Conservation (phyloP, 352 stramenopile genomes). For the Pythium folliculosum region DNA sequence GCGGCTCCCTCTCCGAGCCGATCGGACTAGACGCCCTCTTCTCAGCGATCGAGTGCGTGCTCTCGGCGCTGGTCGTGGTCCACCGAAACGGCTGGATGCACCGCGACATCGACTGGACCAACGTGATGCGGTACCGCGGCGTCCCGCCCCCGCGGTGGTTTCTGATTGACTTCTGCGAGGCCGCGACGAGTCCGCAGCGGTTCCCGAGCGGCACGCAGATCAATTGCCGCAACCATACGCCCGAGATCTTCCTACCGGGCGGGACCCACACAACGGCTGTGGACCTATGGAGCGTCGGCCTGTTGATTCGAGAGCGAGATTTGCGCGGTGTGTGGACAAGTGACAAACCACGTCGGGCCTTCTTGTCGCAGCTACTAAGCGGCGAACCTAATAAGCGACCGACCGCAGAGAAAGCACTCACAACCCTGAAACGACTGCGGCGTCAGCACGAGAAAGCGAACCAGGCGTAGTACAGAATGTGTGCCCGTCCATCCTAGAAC, state of each 20-base stretch:
- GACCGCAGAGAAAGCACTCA: slow-evolving; percentile 4
- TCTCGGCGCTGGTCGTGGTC: slow-evolving; percentile 13
- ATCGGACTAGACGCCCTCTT: slow-evolving; percentile 2
- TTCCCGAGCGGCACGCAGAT: not conserved
- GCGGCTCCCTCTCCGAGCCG: not conserved
- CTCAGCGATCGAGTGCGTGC: slow-evolving; percentile 4
- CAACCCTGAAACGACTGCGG: not conserved
- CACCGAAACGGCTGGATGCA: slow-evolving; percentile 19
- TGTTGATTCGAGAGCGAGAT: not conserved
- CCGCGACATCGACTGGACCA: slow-evolving; percentile 10
- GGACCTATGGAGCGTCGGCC: slow-evolving; percentile 17
- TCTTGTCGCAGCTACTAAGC: not conserved
- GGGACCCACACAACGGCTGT: slow-evolving; percentile 17
- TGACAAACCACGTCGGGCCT: not conserved
- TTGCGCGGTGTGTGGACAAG: not conserved
- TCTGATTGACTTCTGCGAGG: slow-evolving; percentile 4
- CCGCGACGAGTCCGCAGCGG: not conserved
- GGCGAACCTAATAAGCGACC: not conserved
- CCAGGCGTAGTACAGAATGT: not conserved
- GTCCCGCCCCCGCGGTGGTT: not conserved
- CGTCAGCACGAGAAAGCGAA: not conserved
- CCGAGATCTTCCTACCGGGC: slow-evolving; percentile 13
- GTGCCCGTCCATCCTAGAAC: not conserved
- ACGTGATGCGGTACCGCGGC: not conserved
- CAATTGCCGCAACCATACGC: not conserved